Conservation (phyloP, 345 rosid species). For the Sisymbrium altissimum region DNA sequence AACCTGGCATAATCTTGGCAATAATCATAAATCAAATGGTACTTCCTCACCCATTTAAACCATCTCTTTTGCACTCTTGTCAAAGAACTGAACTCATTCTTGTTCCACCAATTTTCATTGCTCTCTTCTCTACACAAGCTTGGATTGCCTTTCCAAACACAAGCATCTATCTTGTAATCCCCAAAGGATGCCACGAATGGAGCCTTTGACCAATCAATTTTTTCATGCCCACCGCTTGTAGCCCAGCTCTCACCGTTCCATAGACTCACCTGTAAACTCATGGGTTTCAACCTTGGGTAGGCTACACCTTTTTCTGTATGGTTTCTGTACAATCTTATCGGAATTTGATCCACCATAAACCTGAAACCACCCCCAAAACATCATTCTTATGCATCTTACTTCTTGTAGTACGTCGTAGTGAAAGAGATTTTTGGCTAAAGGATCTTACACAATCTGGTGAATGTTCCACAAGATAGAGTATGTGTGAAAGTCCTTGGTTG, state of each 20-base stretch:
- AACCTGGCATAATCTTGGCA: conserved; percentile 70
- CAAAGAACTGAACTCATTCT: conserved; percentile 39
- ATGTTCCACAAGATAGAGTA: conserved; percentile 82
- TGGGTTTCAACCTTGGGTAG: conserved; percentile 72
- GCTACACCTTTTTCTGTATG: conserved; percentile 69
- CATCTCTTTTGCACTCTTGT: conserved; percentile 57
- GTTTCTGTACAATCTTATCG: conserved; percentile 72
- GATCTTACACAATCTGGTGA: conserved; percentile 75
- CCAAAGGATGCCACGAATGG: conserved; percentile 72
- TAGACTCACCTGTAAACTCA: conserved; percentile 60
- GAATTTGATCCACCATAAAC: conserved; percentile 71
- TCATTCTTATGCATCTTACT: background rate
- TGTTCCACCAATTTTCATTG: conserved; percentile 74
- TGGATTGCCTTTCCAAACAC: conserved; percentile 63
- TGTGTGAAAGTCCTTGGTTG: conserved; percentile 66
- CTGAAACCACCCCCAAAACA: conserved; percentile 33
- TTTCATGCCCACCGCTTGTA: conserved; percentile 71
- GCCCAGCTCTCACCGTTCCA: conserved; percentile 96
- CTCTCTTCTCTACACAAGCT: conserved; percentile 56
- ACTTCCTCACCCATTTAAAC: conserved; percentile 80
- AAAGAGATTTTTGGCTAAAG: background rate
- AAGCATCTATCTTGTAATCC: conserved; percentile 62
- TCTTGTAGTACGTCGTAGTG: background rate
- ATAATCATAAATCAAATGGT: conserved; percentile 76
- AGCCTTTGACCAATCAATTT: conserved; percentile 69